Base-by-base conservation (phyloP, 139 green algal species). In the Trebouxia sp. region DNA sequence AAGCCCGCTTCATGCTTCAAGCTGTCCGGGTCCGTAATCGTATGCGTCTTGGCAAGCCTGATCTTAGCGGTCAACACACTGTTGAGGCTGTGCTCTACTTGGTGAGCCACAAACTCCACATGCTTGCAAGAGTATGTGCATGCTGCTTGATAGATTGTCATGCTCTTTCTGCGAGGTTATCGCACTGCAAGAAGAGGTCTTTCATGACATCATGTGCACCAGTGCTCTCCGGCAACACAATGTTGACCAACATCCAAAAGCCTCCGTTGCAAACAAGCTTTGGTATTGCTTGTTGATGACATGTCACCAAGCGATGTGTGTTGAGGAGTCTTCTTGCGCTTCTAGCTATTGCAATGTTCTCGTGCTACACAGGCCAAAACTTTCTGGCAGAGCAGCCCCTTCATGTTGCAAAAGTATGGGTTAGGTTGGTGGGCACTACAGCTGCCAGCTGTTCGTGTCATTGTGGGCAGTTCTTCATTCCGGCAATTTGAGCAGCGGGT, bases 341-440 rank as follows among this genome's bases (percentile, higher is more conserved):
- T 72, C 32, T 12, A 17, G 42, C 32, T 72, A 35, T 72, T 72
- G 14, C 43, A 35, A 72, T 17, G 42, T 32, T 72, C 32, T 72
- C 43, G 62, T 58, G 39, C 42, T 77, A n/a, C 42, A 55, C 69
- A 77, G 42, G 69, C 69, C 55, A 39, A 77, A 55, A 51, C n/a
- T 26, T 58, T 77, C 26, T 77, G 69, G 69, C 69, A 77, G 69
- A 77, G 69, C 69, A 51, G 69, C 69, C 69, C 62, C 69, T 77
- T 77, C 39, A 77, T 77, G 69, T 55, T 77, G 69, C 69, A 77
- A 55, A 51, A 39, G 42, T 77, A 77, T 55, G 69, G 69, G 28
- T 24, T 77, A 24, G 20, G 69, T 22, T 77, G 69, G 69, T 77
- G 69, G 69, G 69, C 69, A 55, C 69, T 77, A 39, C 69, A 77